Evolutionary conservation across 2,329 filamentous ascomycete genomes (phyloP).

Genomic region (Neofusicoccum cordaticola): DNA sequence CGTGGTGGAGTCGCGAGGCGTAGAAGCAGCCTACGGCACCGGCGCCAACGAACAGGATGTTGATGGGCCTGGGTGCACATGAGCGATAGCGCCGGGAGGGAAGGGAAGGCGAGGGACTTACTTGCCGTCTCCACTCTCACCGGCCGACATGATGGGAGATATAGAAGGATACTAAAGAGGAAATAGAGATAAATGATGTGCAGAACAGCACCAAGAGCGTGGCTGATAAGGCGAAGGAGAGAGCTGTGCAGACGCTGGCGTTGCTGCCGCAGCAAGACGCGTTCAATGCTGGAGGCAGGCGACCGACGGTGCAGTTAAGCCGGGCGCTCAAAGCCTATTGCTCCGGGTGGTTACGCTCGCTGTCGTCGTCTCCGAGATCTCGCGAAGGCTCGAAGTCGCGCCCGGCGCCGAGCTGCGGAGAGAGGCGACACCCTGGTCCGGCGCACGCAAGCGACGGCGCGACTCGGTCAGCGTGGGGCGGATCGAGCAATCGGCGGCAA

Average conservation of each 20-base stretch:
- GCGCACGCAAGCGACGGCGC: not conserved
- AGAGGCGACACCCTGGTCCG: no score
- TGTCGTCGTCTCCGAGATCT: not conserved
- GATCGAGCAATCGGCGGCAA: not conserved
- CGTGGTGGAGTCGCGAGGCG: conserved; percentile 63
- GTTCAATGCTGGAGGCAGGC: not conserved
- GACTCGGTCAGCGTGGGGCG: not conserved
- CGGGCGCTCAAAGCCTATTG: not conserved
- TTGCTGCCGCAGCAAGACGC: no score
- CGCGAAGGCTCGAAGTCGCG: not conserved
- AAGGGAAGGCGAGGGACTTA: not conserved
- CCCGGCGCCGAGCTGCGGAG: not conserved
- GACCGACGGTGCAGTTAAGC: not conserved
- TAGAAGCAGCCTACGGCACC: conserved; percentile 73
- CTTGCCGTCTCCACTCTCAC: not conserved
- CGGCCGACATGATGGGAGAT: not conserved
- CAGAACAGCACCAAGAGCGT: not conserved
- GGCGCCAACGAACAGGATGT: conserved; percentile 66
- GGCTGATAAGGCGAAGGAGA: not conserved
- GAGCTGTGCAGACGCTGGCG: not conserved
- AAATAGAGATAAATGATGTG: not conserved
- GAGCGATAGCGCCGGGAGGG: not conserved
- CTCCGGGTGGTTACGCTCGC: not conserved
- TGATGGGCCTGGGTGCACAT: conserved; percentile 30
- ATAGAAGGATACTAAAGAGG: not conserved